Percentiles rank a stretch among this genome's conserved stretches.
Evolutionary conservation across 805 yeast genomes (phyloP).

Genomic region (Candida stauntonica): DNA sequence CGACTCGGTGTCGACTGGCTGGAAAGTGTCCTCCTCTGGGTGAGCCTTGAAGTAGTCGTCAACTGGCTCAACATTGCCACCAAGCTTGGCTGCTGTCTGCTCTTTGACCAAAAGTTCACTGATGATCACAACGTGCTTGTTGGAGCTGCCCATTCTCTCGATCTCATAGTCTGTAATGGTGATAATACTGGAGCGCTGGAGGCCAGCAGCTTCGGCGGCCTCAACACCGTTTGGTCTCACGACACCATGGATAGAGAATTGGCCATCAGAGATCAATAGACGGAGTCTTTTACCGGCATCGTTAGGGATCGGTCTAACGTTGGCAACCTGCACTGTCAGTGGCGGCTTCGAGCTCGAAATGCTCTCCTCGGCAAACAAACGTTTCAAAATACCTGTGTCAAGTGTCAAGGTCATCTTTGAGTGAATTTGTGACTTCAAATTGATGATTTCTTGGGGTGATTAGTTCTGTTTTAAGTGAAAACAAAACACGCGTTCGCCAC

Average conservation of each 20-base stretch:
- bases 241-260: slow-evolving; percentile 45
- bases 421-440: slow-evolving; percentile 2
- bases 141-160: slow-evolving; percentile 34
- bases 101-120: slow-evolving; percentile 26
- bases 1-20: slow-evolving; percentile 19
- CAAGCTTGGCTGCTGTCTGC: slow-evolving; percentile 35
- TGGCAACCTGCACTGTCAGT: slow-evolving; percentile 33
- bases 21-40: slow-evolving; percentile 45
- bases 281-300: slow-evolving; percentile 40
- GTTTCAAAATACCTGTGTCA: slow-evolving; percentile 16
- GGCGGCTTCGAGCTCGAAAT: slow-evolving; percentile 23
- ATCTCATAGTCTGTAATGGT: slow-evolving; percentile 38
- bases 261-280: slow-evolving; percentile 49
- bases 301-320: slow-evolving; percentile 35
- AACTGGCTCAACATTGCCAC: slow-evolving; percentile 37
- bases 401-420: slow-evolving; percentile 8
- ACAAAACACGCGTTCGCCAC: slow-evolving; percentile 3
- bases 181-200: slow-evolving; percentile 42
- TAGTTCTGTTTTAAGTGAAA: too few relatives aligned
- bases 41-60: slow-evolving; percentile 57
- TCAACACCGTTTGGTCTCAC: slow-evolving; percentile 47
- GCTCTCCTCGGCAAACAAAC: slow-evolving; percentile 19
- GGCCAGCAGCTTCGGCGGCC: slow-evolving; percentile 40
- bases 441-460: too few relatives aligned
- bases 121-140: slow-evolving; percentile 30